Conservation (phyloP, 345 rosid genomes). For the Kandelia obovata region DNA sequence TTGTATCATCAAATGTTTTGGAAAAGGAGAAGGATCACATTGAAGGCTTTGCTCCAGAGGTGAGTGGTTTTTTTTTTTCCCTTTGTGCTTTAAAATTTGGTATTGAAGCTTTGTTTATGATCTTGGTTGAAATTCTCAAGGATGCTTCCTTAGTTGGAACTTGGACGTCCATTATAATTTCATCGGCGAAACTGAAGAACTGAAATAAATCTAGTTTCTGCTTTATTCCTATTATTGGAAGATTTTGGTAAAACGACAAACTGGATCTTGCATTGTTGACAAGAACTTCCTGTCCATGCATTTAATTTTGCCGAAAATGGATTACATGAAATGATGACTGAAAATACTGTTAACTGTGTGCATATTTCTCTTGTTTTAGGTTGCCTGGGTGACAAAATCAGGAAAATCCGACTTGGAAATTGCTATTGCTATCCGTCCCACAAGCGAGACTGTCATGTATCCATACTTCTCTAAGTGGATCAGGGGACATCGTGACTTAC, state of each 20-base stretch:
- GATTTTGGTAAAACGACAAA: background rate
- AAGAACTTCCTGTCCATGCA: background rate
- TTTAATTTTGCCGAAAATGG: background rate
- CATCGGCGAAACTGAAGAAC: too few species aligned
- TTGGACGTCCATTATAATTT: too few species aligned
- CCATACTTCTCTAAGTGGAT: conserved; percentile 97
- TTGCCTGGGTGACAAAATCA: conserved; percentile 95
- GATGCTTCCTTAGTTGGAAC: background rate
- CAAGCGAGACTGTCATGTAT: conserved; percentile 98
- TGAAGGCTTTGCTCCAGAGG: conserved; percentile 97
- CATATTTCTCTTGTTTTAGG: conserved; percentile 36
- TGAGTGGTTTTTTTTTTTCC: conserved; percentile 19
- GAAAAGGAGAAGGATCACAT: conserved; percentile 93
- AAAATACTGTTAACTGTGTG: background rate
- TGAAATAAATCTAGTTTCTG: too few species aligned
- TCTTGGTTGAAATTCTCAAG: background rate
- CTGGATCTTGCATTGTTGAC: conserved; percentile 1
- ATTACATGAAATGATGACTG: too few species aligned
- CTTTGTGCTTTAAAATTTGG: background rate
- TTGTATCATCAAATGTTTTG: conserved; percentile 78
- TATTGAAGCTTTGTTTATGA: background rate
- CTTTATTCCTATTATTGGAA: too few species aligned
- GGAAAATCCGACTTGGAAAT: conserved; percentile 88
- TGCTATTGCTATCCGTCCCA: conserved; percentile 91
- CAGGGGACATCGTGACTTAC: conserved; percentile 94